phyloP scores from a whole-genome alignment of 129 eudicot genomes.

The Escallonia herrerae region DNA sequence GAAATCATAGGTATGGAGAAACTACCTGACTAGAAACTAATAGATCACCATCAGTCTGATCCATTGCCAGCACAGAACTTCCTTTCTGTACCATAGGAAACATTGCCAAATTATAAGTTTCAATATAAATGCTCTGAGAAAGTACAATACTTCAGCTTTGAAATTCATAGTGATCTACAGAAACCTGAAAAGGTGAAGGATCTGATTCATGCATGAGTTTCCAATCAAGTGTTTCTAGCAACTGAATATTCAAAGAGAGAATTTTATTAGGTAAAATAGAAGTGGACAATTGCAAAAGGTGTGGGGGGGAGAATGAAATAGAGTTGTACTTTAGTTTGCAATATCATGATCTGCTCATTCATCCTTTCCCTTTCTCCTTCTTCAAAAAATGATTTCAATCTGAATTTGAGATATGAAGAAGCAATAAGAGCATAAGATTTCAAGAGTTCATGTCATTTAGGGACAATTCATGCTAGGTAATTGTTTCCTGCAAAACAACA shows the following conservation, averaged over 20 bases:
- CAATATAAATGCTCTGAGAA: slow-evolving; percentile 12
- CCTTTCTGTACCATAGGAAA: slow-evolving; percentile 35
- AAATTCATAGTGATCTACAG: not conserved
- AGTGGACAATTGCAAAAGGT: not conserved
- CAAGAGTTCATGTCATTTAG: not conserved
- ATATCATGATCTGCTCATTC: slow-evolving; percentile 70
- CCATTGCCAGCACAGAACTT: slow-evolving; percentile 31
- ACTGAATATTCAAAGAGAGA: slow-evolving; percentile 39
- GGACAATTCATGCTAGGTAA: not conserved
- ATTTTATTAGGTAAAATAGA: slow-evolving; percentile 1
- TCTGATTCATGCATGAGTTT: slow-evolving; percentile 92
- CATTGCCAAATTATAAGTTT: not conserved
- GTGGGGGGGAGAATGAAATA: not conserved
- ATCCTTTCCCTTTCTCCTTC: slow-evolving; percentile 91
- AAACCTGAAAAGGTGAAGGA: slow-evolving; percentile 54
- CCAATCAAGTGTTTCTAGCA: slow-evolving; percentile 99
- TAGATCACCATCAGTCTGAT: slow-evolving; percentile 35
- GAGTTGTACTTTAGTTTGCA: slow-evolving; percentile 60
- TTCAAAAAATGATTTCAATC: slow-evolving; percentile 75
- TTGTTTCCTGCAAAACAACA: not conserved
- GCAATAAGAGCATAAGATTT: not conserved
- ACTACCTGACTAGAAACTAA: slow-evolving; percentile 42
- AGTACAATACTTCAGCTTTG: not conserved
- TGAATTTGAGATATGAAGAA: slow-evolving; percentile 24
- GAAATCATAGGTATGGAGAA: no score